phyloP scores from a whole-genome alignment of 805 yeast species.

The Lachancea sp. region DNA sequence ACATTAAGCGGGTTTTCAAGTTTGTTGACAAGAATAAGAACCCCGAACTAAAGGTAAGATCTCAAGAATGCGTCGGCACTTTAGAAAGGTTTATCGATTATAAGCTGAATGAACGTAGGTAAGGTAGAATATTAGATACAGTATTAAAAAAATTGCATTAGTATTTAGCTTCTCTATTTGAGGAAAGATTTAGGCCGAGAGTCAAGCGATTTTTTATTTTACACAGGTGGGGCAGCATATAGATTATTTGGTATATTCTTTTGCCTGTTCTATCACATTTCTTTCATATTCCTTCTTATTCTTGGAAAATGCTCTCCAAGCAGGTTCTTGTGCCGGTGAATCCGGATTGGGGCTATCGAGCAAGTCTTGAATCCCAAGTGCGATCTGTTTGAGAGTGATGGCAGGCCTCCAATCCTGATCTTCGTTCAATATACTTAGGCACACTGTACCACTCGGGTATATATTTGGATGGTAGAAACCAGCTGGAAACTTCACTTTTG shows the following conservation, averaged over 20 bases:
- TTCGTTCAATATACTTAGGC: conserved; percentile 88
- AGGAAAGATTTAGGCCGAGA: too few species aligned
- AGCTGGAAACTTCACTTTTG: conserved; percentile 82
- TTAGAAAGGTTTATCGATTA: conserved; percentile 73
- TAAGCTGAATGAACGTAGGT: conserved; percentile 45
- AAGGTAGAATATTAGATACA: conserved; percentile 3
- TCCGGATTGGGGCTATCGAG: conserved; percentile 86
- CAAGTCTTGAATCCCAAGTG: conserved; percentile 87
- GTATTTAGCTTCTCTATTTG: background rate
- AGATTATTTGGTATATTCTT: conserved; percentile 47
- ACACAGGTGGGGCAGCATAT: background rate
- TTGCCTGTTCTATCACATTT: conserved; percentile 76
- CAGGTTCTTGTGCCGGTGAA: conserved; percentile 97
- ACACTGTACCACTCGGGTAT: conserved; percentile 95
- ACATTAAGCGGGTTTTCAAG: conserved; percentile 49
- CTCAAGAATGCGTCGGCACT: conserved; percentile 61
- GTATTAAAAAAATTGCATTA: background rate
- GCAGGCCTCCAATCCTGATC: conserved; percentile 99
- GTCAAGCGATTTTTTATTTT: background rate
- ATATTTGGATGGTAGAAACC: conserved; percentile 96
- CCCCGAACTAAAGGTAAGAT: conserved; percentile 50
- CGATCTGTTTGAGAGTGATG: conserved; percentile 80
- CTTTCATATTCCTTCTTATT: conserved; percentile 65
- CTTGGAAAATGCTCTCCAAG: conserved; percentile 78
- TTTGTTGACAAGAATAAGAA: conserved; percentile 60